Percentiles rank a stretch among this genome's conserved stretches.
These are phyloP conservation scores for Amaranthus tricolor DNA, from an alignment of 179 eudicot species.

Conservation along the genomic window DNA sequence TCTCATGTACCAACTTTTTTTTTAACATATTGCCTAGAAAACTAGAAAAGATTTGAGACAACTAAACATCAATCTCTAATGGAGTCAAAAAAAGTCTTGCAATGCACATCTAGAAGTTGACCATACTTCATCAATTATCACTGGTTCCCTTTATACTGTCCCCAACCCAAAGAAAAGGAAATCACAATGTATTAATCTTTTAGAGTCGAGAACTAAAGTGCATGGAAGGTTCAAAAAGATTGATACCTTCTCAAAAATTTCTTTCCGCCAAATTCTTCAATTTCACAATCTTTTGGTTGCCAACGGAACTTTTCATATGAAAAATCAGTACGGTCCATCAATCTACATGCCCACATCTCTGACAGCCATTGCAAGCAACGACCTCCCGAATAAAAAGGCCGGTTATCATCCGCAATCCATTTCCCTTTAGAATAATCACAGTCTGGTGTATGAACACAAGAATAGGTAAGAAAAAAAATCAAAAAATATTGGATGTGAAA, in stretches of 20 bases:
- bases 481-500: background rate
- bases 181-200: background rate
- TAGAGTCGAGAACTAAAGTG: background rate
- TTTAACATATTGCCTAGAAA: background rate
- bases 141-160: background rate
- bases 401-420: conserved; percentile 63
- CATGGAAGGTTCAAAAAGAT: background rate
- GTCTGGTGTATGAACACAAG: conserved; percentile 37
- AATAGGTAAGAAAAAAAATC: conserved; percentile 6
- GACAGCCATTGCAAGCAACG: conserved; percentile 83
- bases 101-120: background rate
- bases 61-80: too few species aligned
- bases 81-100: too few species aligned
- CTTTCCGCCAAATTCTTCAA: conserved; percentile 58
- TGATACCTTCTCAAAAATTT: conserved; percentile 56
- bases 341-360: conserved; percentile 80
- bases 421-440: conserved; percentile 72
- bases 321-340: conserved; percentile 71
- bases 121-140: background rate
- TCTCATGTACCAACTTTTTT: background rate
- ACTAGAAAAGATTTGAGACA: too few species aligned
- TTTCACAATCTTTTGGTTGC: conserved; percentile 74
- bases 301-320: conserved; percentile 73
- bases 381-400: conserved; percentile 81
- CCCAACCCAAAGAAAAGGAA: background rate